phyloP scores from a whole-genome alignment of 2,329 filamentous ascomycete species.

The Cordyceps javanica region DNA sequence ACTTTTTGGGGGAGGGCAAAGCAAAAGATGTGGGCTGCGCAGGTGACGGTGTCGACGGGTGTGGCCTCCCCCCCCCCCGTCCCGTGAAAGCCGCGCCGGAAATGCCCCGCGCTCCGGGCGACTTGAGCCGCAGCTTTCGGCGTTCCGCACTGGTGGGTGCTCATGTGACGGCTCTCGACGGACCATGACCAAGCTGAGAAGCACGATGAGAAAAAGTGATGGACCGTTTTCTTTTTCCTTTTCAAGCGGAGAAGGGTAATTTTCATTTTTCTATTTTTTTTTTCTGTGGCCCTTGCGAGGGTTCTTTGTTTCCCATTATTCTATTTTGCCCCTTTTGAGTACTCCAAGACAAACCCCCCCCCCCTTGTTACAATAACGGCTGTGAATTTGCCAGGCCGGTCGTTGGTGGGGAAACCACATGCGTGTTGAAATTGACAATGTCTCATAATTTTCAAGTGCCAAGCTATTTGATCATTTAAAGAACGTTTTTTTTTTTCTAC shows the following conservation, averaged over 20 bases:
- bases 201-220: not conserved
- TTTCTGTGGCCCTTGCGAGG: too few relatives aligned
- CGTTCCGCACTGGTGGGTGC: conserved; percentile 8
- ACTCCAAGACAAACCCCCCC: not conserved
- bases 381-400: too few relatives aligned
- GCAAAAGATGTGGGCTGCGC: too few relatives aligned
- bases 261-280: too few relatives aligned
- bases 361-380: not conserved
- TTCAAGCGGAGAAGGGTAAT: not conserved
- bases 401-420: conserved; percentile 4
- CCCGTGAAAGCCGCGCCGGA: conserved; percentile 9
- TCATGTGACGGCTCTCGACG: conserved; percentile 7
- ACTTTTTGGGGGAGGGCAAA: not conserved
- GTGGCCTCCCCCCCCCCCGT: not conserved
- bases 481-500: not conserved
- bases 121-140: not conserved
- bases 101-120: conserved; percentile 4
- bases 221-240: not conserved
- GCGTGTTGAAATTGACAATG: not conserved
- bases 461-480: not conserved
- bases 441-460: not conserved
- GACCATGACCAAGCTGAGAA: not conserved
- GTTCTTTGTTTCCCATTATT: too few relatives aligned
- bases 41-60: not conserved
- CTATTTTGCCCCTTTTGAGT: too few relatives aligned